phyloP scores from a whole-genome alignment of 176 grass and related monocot genomes.

The Zea luxurians region DNA sequence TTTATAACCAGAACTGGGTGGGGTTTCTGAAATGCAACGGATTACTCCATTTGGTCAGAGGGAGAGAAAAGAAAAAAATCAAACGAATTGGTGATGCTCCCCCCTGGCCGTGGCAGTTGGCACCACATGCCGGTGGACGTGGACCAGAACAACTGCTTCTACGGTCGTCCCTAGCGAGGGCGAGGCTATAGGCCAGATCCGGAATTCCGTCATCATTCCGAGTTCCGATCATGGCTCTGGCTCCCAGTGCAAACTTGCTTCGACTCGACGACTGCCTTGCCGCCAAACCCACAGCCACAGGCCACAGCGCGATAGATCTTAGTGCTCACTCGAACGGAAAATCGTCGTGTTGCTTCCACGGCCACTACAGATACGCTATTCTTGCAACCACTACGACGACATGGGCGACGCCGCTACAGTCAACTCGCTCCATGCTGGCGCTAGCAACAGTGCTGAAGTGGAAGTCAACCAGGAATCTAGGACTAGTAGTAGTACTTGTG shows the following conservation, averaged over 20 bases:
- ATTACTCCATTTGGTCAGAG: background rate
- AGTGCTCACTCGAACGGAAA: background rate
- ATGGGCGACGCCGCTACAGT: no score
- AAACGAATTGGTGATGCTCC: background rate
- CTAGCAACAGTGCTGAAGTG: no score
- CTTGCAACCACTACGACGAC: background rate
- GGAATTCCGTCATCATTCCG: slow-evolving; percentile 10
- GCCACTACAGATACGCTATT: background rate
- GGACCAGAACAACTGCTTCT: background rate
- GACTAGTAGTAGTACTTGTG: background rate
- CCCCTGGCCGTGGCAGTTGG: background rate
- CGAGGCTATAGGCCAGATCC: background rate
- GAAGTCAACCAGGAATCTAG: background rate
- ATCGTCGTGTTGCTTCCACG: background rate
- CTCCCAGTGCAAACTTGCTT: slow-evolving; percentile 4
- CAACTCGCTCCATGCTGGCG: background rate
- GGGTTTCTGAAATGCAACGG: background rate
- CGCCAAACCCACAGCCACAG: background rate
- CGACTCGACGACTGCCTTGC: background rate
- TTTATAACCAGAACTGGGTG: background rate
- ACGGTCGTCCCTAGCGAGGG: background rate
- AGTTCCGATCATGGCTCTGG: background rate
- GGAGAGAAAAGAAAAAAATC: no score
- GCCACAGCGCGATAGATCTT: no score
- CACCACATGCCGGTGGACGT: background rate